Conservation (phyloP, 2,329 filamentous ascomycete species). For the Xylaria arbuscula region DNA sequence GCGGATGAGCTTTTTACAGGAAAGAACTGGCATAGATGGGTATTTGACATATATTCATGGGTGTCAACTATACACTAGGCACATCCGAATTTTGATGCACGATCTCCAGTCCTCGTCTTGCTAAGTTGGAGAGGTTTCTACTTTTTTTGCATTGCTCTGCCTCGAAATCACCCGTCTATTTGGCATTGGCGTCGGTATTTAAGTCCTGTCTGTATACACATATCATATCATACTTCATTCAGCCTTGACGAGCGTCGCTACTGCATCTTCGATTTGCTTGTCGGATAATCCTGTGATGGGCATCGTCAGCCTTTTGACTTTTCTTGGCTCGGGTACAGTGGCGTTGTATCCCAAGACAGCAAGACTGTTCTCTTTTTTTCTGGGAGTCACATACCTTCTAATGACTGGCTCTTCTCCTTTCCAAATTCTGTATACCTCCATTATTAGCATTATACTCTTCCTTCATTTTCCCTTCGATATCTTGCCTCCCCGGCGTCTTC, state of each 20-base stretch:
- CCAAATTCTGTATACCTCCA: constrained; percentile 59
- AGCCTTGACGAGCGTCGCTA: constrained; percentile 65
- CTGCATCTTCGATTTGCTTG: constrained; percentile 70
- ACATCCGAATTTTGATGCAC: neutral
- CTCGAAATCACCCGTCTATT: constrained; percentile 24
- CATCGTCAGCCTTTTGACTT: neutral
- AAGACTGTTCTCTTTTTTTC: neutral
- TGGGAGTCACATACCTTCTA: constrained; percentile 57
- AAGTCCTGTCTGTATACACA: constrained; percentile 31
- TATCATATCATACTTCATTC: constrained; percentile 41
- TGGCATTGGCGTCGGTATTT: constrained; percentile 18
- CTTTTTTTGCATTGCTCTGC: constrained; percentile 3
- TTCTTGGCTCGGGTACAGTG: too few species aligned
- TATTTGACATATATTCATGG: neutral
- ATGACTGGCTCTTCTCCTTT: constrained; percentile 66
- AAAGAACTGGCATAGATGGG: neutral
- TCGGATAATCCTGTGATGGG: constrained; percentile 62
- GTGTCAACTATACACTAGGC: neutral
- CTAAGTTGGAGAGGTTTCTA: neutral
- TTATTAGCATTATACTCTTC: constrained; percentile 37
- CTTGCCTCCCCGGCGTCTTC: neutral
- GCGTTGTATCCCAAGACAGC: too few species aligned
- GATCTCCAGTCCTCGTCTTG: neutral
- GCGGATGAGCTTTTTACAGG: neutral
- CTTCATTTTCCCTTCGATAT: neutral